Evolutionary conservation across 768 basidiomycete genomes (phyloP).

Genomic region (Sporobolomyces roseus): DNA sequence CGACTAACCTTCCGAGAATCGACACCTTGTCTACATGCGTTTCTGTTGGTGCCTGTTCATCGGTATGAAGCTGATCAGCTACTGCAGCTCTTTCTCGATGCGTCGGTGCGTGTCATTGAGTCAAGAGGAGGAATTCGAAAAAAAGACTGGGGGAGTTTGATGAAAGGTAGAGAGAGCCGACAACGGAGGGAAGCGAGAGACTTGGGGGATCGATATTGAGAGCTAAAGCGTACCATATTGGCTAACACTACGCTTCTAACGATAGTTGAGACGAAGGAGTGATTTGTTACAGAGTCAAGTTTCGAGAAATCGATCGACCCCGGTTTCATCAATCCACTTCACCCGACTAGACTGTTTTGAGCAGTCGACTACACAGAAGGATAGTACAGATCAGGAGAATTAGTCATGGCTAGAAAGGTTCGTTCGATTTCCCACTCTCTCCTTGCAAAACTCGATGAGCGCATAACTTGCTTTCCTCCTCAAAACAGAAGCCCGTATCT

Average conservation of each 20-base stretch:
- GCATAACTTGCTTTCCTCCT: not conserved
- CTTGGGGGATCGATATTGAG: not conserved
- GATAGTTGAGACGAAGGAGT: not conserved
- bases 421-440: not conserved
- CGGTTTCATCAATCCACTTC: not conserved
- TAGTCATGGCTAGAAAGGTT: slow-evolving; percentile 1
- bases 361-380: too few species aligned
- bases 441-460: not conserved
- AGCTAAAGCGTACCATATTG: slow-evolving; percentile 7
- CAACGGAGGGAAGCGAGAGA: not conserved
- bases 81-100: too few species aligned
- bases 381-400: too few species aligned
- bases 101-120: too few species aligned
- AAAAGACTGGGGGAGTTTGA: slow-evolving; percentile 5
- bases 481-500: slow-evolving; percentile 54
- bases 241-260: not conserved
- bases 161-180: not conserved
- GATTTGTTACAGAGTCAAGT: too few species aligned
- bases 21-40: slow-evolving; percentile 37
- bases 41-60: slow-evolving; percentile 21
- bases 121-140: not conserved
- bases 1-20: slow-evolving; percentile 30
- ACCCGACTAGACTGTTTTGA: too few species aligned
- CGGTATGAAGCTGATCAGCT: not conserved
- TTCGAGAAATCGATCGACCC: not conserved